Conservation (phyloP, 2,329 filamentous ascomycete species). For the Alternaria atra region DNA sequence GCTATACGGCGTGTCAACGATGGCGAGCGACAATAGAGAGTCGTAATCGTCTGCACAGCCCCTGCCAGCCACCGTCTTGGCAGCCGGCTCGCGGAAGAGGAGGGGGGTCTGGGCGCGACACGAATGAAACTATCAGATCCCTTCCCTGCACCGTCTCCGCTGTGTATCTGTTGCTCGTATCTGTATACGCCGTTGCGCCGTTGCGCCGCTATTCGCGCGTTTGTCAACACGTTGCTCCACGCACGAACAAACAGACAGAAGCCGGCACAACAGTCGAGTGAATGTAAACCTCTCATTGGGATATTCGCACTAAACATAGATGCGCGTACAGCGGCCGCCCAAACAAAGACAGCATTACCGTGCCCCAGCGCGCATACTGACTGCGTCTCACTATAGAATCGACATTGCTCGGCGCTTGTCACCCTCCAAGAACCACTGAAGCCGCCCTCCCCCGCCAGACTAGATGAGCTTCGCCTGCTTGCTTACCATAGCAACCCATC, state of each 20-base stretch:
- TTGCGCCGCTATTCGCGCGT: not conserved
- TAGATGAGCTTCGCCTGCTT: slow-evolving; percentile 4
- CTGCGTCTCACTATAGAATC: slow-evolving; percentile 16
- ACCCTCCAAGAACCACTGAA: slow-evolving; percentile 1
- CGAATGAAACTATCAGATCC: slow-evolving; percentile 27
- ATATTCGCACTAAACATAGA: slow-evolving; percentile 12
- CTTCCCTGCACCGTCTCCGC: slow-evolving; percentile 2
- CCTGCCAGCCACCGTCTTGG: slow-evolving; percentile 26
- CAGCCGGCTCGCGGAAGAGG: slow-evolving; percentile 19
- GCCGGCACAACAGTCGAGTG: not conserved
- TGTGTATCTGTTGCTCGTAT: not conserved
- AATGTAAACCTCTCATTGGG: not conserved
- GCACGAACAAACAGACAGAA: not conserved
- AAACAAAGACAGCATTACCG: slow-evolving; percentile 5
- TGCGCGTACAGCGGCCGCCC: slow-evolving; percentile 2
- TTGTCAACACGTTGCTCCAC: not conserved
- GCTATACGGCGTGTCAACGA: slow-evolving; percentile 19
- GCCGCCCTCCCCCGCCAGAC: not conserved
- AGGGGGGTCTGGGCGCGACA: slow-evolving; percentile 30
- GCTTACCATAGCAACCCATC: slow-evolving; percentile 5
- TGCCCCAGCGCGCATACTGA: slow-evolving; percentile 15
- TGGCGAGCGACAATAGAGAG: slow-evolving; percentile 25
- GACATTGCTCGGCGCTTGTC: slow-evolving; percentile 14
- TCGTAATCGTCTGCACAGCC: slow-evolving; percentile 38
- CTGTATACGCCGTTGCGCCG: slow-evolving; percentile 4